Evolutionary conservation across 2,329 filamentous ascomycete genomes (phyloP), one percentile per base, ranked within the genome.

Genomic region (Botryotinia convoluta): DNA sequence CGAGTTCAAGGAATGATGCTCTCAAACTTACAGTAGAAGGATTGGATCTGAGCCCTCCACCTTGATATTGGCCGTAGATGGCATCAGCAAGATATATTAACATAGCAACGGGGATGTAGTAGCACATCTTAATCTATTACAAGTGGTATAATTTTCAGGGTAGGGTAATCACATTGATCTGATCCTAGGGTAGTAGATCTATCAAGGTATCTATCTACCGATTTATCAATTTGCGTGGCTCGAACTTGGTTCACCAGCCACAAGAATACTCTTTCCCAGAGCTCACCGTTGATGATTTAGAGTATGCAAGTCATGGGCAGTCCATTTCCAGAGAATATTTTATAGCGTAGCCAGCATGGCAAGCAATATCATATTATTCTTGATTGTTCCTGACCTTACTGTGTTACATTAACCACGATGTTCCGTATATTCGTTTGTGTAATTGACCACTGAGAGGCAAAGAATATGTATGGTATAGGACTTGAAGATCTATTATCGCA

Each of bases 21-120:
- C 91, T 91, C 82, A 87, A 86, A 78, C 84, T 91, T 42, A 86
- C 84, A 0, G 89, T 91, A 6, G 82, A 86, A 69, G 89, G 89
- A 0, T 78, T 91, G 75, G 86, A 90, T 77, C 76, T 91, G 54
- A 85, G 85, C 77, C 88, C 88, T 44, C 81, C 90, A 45, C 72
- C 68, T 29, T 73, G 63, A 61, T 54, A 37, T 48, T 26, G 29
- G 9, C 29, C 1, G 26, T n/a, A 48, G 39, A 42, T n/a, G 48
- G 45, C 8, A 63, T 44, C 16, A 29, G 20, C 26, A 14, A 44
- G 18, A 45, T 18, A 10, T 29, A 42, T 32, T 18, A 37, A 10
- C 35, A 22, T 42, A 57, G 48, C 12, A 68, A 26, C 6, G 26
- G 35, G 22, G 37, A 42, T 14, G 48, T 12, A 42, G 29, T 57